Conservation (phyloP, 352 stramenopile species). For the Globisporangium barbulae region DNA sequence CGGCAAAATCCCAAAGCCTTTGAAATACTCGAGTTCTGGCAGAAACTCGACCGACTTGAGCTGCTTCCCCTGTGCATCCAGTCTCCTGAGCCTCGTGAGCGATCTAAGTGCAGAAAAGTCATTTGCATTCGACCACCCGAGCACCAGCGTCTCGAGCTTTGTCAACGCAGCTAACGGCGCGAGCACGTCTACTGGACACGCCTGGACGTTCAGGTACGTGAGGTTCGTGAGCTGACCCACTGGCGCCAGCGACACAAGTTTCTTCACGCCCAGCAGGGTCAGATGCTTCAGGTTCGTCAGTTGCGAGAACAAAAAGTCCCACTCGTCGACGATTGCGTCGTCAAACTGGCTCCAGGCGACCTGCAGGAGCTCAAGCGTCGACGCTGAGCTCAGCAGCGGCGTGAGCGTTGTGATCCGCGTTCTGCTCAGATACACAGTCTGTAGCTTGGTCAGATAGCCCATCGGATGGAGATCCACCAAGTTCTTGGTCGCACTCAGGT, state of each 20-base stretch:
- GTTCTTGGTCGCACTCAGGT: not conserved
- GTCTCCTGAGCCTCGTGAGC: not conserved
- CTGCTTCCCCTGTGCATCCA: constrained; percentile 5
- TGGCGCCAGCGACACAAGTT: not conserved
- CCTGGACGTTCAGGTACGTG: constrained; percentile 4
- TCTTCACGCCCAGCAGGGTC: not conserved
- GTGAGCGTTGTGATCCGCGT: not conserved
- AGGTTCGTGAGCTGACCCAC: constrained; percentile 5
- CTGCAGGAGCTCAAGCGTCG: not conserved
- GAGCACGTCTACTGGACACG: constrained; percentile 1
- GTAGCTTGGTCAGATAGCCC: not conserved
- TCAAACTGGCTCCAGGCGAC: not conserved
- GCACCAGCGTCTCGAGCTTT: constrained; percentile 4
- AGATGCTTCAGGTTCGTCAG: not conserved
- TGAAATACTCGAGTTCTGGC: constrained; percentile 4
- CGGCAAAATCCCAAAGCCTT: constrained; percentile 1
- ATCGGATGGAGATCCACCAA: constrained; percentile 4
- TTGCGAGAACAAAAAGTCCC: not conserved
- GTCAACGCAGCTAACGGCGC: not conserved
- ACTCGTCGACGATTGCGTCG: not conserved
- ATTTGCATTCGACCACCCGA: constrained; percentile 2
- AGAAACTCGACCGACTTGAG: constrained; percentile 8
- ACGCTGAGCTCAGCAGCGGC: not conserved
- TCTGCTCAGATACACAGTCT: not conserved
- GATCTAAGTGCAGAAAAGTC: not conserved